Evolutionary conservation across 2,329 filamentous ascomycete genomes (phyloP).

Genomic region (Penicillium sp.): DNA sequence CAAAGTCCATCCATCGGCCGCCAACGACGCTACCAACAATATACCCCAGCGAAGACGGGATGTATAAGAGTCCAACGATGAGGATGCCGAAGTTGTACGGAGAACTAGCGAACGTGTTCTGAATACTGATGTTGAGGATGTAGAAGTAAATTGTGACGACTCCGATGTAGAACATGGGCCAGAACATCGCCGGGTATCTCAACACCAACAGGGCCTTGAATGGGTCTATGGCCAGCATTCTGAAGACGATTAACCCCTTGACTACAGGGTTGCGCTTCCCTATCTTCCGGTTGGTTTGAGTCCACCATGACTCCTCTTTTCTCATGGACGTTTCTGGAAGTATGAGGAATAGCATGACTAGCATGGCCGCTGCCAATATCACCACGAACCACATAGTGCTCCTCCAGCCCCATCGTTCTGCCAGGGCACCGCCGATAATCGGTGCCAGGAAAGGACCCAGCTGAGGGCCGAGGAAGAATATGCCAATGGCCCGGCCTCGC

Average conservation of each 20-base stretch:
- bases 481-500: slow-evolving; percentile 71
- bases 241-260: not conserved
- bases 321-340: slow-evolving; percentile 26
- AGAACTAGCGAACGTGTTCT: slow-evolving; percentile 3
- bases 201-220: not conserved
- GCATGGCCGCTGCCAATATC: slow-evolving; percentile 55
- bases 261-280: not conserved
- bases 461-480: slow-evolving; percentile 77
- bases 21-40: slow-evolving; percentile 10
- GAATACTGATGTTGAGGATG: slow-evolving; percentile 12
- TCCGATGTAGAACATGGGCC: slow-evolving; percentile 9
- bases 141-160: slow-evolving; percentile 9
- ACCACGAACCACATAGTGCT: slow-evolving; percentile 69
- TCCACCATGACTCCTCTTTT: slow-evolving; percentile 1
- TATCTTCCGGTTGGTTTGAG: not conserved
- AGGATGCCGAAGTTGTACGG: slow-evolving; percentile 11
- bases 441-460: slow-evolving; percentile 68
- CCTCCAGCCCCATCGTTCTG: slow-evolving; percentile 63
- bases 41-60: slow-evolving; percentile 11
- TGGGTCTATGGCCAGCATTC: slow-evolving; percentile 6
- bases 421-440: slow-evolving; percentile 66
- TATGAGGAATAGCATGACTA: slow-evolving; percentile 27
- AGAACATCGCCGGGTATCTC: slow-evolving; percentile 4
- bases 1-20: slow-evolving; percentile 12
- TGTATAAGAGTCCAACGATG: slow-evolving; percentile 9